phyloP scores from a whole-genome alignment of 2,329 filamentous ascomycete species.

The Penicillium rolfsii region DNA sequence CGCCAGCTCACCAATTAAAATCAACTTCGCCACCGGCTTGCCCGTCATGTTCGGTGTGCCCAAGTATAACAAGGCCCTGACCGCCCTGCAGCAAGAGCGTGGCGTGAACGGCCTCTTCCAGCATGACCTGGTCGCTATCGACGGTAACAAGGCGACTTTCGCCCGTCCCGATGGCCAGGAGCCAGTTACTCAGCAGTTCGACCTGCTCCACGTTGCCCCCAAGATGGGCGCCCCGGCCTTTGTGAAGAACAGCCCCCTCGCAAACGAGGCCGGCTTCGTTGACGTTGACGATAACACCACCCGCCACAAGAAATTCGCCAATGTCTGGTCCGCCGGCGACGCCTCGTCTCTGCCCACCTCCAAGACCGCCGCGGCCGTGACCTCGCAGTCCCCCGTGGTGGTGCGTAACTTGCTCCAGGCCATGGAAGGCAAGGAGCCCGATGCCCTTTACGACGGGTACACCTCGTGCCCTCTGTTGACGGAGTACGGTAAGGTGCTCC shows the following conservation, averaged over 20 bases:
- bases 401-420: slow-evolving; percentile 53
- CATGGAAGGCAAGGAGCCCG: slow-evolving; percentile 51
- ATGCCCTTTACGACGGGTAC: slow-evolving; percentile 58
- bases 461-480: slow-evolving; percentile 60
- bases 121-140: slow-evolving; percentile 59
- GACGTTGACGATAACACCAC: slow-evolving; percentile 59
- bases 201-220: slow-evolving; percentile 61
- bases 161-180: slow-evolving; percentile 49
- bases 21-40: slow-evolving; percentile 60
- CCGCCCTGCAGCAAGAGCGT: slow-evolving; percentile 57
- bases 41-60: slow-evolving; percentile 64
- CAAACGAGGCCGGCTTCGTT: slow-evolving; percentile 61
- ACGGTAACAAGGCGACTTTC: slow-evolving; percentile 60
- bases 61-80: slow-evolving; percentile 60
- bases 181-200: slow-evolving; percentile 54
- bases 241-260: slow-evolving; percentile 57
- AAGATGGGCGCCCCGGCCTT: slow-evolving; percentile 63
- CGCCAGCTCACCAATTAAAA: slow-evolving; percentile 51
- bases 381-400: slow-evolving; percentile 55
- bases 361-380: slow-evolving; percentile 60
- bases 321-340: slow-evolving; percentile 64
- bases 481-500: slow-evolving; percentile 64
- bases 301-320: slow-evolving; percentile 58
- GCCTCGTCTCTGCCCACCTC: slow-evolving; percentile 63
- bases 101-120: slow-evolving; percentile 63